Conservation (phyloP, 2,329 filamentous ascomycete genomes). For the Aspergillus pseudonomiae region DNA sequence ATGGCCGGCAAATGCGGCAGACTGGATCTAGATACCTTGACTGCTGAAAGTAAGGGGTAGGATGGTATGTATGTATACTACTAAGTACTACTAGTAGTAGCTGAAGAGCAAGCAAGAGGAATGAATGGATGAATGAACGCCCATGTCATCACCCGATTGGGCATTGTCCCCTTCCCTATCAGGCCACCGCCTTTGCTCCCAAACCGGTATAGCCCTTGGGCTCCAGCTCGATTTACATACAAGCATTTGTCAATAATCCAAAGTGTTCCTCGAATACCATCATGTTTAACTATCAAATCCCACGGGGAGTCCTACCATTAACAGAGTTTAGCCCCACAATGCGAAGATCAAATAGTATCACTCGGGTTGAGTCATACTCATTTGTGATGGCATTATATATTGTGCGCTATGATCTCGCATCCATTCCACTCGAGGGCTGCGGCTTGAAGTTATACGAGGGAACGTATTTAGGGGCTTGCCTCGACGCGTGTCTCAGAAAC, state of each 20-base stretch:
- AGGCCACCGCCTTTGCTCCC: background rate
- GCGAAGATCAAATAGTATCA: background rate
- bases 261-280: no score
- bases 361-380: background rate
- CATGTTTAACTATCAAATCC: no score
- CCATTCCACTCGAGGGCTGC: background rate
- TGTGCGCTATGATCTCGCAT: background rate
- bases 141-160: background rate
- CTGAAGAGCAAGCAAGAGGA: background rate
- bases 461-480: background rate
- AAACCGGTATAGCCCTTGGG: background rate
- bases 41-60: background rate
- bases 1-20: background rate
- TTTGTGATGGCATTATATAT: no score
- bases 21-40: background rate
- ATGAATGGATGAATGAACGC: background rate
- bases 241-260: background rate
- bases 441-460: background rate
- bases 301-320: background rate
- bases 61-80: background rate
- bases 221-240: background rate
- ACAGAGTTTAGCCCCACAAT: background rate
- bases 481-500: background rate
- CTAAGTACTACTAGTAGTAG: background rate
- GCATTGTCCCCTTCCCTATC: background rate